These are phyloP conservation scores for Acarospora socialis DNA, from an alignment of 2,329 filamentous ascomycete genomes.

Conservation along the genomic window DNA sequence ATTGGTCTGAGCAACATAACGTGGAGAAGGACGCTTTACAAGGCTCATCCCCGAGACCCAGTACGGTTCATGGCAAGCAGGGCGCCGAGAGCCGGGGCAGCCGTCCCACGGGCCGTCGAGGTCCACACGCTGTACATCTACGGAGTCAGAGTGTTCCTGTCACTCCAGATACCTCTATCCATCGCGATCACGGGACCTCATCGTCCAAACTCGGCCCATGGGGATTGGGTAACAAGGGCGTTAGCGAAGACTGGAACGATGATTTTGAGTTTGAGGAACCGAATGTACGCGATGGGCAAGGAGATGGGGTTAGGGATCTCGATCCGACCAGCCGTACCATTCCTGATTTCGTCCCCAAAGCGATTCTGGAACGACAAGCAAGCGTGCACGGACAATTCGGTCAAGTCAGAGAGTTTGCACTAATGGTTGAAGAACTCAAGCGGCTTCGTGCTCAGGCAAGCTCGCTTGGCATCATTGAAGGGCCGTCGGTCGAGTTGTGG, in stretches of 20 bases:
- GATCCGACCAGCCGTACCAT: no score
- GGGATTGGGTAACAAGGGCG: slow-evolving; percentile 51
- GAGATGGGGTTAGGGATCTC: no score
- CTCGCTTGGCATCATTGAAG: slow-evolving; percentile 38
- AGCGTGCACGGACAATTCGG: slow-evolving; percentile 52
- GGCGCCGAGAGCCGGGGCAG: slow-evolving; percentile 41
- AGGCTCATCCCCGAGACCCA: slow-evolving; percentile 40
- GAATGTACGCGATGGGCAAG: neutral
- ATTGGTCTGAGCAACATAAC: slow-evolving; percentile 48
- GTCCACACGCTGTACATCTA: slow-evolving; percentile 44
- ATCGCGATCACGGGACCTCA: slow-evolving; percentile 36
- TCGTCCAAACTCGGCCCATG: slow-evolving; percentile 49
- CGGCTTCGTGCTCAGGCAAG: slow-evolving; percentile 43
- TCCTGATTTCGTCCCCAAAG: slow-evolving; percentile 43
- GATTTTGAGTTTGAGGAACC: slow-evolving; percentile 50
- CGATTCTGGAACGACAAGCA: slow-evolving; percentile 49
- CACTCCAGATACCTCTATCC: slow-evolving; percentile 33
- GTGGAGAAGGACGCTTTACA: slow-evolving; percentile 37
- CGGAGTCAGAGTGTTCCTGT: slow-evolving; percentile 54
- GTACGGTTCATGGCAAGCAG: slow-evolving; percentile 51
- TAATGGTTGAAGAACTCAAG: slow-evolving; percentile 51
- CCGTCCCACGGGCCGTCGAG: slow-evolving; percentile 41
- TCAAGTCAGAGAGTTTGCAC: slow-evolving; percentile 47
- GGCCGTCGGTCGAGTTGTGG: slow-evolving; percentile 42
- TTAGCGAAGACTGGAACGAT: slow-evolving; percentile 55